Evolutionary conservation across 441 rosid genomes (phyloP), one percentile per base, ranked within the genome.

Genomic region (Gossypium davidsonii): DNA sequence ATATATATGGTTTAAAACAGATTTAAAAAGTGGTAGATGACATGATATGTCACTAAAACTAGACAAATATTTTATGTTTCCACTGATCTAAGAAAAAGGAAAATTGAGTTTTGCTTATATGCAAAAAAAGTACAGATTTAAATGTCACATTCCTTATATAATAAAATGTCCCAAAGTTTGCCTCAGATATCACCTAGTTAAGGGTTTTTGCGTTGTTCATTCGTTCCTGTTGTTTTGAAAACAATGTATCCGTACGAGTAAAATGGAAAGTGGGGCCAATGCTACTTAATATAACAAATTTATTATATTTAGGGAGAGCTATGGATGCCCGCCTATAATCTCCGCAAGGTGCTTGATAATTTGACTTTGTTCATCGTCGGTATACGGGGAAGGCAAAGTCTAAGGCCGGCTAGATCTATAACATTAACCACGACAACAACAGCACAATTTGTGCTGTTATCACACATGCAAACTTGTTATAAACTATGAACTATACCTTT

Each of bases 121-220:
- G 15, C 18, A 26, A 12, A 52, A 65, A 65, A 73, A 21, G 56
- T 64, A 42, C 56, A 53, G 0, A 23, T 25, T 12, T 28, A 34
- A 34, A 34, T 26, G n/a, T 72, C 51, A 66, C 20, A 8, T 18
- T 34, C 26, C 15, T 31, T 53, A 18, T 20, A 9, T 25, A 48
- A 48, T 49, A 26, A 31, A 31, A 69, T 31, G 51, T 6, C 31
- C 60, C 48, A 57, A 70, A 21, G 21, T 6, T 44, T 34, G 66
- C 58, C 77, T 25, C 58, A 57, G 51, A 49, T 65, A 55, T 65
- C 44, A 73, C 77, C 66, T 42, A 20, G 0, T 4, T 2, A 2
- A 21, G 31, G 70, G 55, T 49, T 2, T 2, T 44, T 21, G 55
- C 55, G 52, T 52, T 52, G 55, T 23, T 37, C 52, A 65, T 48